Base-by-base conservation (phyloP, 139 green algal species). In the Tetradesmus obliquus region DNA sequence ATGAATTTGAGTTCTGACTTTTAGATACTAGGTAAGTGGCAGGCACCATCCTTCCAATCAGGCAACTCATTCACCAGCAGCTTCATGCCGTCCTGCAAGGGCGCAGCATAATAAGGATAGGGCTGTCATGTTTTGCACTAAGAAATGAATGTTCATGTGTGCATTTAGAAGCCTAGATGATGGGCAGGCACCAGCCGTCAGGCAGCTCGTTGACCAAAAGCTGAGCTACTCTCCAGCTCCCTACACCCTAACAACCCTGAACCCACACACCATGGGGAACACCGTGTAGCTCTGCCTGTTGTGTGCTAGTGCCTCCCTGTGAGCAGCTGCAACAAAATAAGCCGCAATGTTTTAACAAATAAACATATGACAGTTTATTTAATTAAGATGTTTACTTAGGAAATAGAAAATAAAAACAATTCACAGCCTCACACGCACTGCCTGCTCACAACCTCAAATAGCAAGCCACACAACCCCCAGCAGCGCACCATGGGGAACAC, bases 401-500 rank as follows among this genome's bases (percentile, higher is more conserved):
- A 45, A 45, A 45, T 45, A 45, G 32, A 45, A 45, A 45, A 45
- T 45, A 45, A 45, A 45, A 45, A 45, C 32, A 45, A 45, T 45
- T 45, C 32, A 45, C 32, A 45, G 32, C 32, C 32, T 45, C 32
- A 15, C 62, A 72, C 62, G 62, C 62, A 15, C 62, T 72, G 71
- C 0, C 9, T 66, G 57, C 57, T 13, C 8, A 66, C 8, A 7
- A 13, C 57, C 57, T 66, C 57, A 66, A 9, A 66, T 66, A 66
- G 6, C 7, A 7, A 66, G 57, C 57, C 57, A 66, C 81, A 62
- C 81, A 22, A 32, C 45, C 51, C 22, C 22, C 76, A 83, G 76
- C 20, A 60, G 81, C 81, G 66, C 54, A 91, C 87, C 87, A 91
- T 24, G n/a, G 72, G 76, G 55, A 91, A 91, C 17, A 91, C 79